Base-by-base conservation (phyloP, 2,329 filamentous ascomycete species). In the Phaeomoniella chlamydospora region DNA sequence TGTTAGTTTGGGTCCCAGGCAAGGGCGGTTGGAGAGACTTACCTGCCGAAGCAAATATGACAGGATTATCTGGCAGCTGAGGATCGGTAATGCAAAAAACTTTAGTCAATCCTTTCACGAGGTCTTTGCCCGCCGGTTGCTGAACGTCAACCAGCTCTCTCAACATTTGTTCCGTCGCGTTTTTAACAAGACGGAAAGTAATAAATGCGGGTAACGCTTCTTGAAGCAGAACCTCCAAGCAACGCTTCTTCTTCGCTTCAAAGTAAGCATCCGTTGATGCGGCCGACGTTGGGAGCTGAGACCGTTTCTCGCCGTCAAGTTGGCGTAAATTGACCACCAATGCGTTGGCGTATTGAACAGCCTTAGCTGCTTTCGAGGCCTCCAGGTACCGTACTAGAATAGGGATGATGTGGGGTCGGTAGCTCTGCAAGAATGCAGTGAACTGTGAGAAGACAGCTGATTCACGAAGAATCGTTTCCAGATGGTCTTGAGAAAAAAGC, bases 21-120 rank as follows among this genome's bases (percentile, higher is more conserved):
- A 4, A 12, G n/a, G n/a, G 33, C n/a, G 14, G 11, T 15, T 15
- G 12, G 13, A 11, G n/a, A 5, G 14, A 29, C 45, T 32, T 31
- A 55, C 52, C 53, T 41, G 62, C 54, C 12, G 56, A 61, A 18
- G 60, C 59, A 43, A 61, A 64, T 2, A 64, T 54, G 37, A 64
- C 62, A 2, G 60, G 60, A 40, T 62, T 63, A 42, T 64, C 61
- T 6, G 51, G 47, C 19, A 58, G 42, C 12, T 53, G 55, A 6
- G 61, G 61, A 44, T 64, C 61, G 2, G 57, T 55, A 4, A 65
- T 47, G 37, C 61, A 65, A 40, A 62, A 65, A 2, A 62, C 58
- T 41, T 64, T 61, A 18, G 59, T 61, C 19, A 65, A 38, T 22
- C 56, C 58, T 2, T 54, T 53, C 2, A 62, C 55, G 30, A 62